Base-by-base conservation (phyloP, 371 early-diverging fungal species). In the Mortierella sp. region DNA sequence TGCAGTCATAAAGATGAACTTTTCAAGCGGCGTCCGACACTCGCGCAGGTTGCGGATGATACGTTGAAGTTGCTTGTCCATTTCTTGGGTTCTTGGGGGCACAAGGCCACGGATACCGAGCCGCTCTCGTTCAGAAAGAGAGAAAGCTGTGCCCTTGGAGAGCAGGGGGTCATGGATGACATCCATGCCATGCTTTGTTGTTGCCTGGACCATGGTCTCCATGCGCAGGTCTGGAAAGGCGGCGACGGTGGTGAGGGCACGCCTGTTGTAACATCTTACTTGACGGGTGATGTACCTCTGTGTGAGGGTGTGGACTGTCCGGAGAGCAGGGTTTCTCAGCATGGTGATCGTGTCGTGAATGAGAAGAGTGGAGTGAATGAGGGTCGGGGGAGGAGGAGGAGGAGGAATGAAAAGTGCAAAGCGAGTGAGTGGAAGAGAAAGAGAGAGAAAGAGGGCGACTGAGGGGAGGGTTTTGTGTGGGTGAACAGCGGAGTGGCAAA, bases 61-160 rank as follows among this genome's bases (percentile, higher is more conserved):
- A 51, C 89, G 81, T 24, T 84, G 71, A 38, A 88, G 67, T 63
- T 89, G 89, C 55, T 83, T 86, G 31, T 87, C 87, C 86, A 89
- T 87, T 54, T 86, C 87, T 72, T 88, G 87, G 34, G 84, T 82
- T 38, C 89, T 83, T 67, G 87, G 88, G 34, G 89, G 89, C 7
- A 88, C 88, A 6, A 89, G 78, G 12, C 89, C 89, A 74, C 89
- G 88, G 50, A 89, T 83, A n/a, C 87, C 85, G 34, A 89, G 81
- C 50, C 89, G 81, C 51, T 89, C 89, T 42, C 89, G 80, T 54
- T 89, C 89, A 19, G 84, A 83, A 53, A 87, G 72, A 23, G 84
- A 85, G 64, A 89, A 89, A 19, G 89, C 89, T 23, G 89, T 88
- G 45, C 89, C 89, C 31, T 87, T 87, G 31, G 86, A 86, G 8